phyloP scores from a whole-genome alignment of 768 basidiomycete species.

The Agaricus bisporus region DNA sequence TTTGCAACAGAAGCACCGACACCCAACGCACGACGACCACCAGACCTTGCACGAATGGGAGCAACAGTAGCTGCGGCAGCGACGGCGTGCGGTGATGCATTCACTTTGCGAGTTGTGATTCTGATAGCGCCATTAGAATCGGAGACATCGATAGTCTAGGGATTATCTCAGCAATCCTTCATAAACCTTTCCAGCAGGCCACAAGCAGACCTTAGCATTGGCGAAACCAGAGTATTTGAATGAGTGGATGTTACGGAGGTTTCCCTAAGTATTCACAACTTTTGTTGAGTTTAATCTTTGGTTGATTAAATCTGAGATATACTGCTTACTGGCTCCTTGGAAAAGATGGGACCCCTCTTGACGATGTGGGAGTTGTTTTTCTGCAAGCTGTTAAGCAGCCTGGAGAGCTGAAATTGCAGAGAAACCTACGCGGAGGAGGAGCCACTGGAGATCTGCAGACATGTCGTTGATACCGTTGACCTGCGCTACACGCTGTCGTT shows the following conservation, averaged over 20 bases:
- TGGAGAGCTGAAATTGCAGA: background rate
- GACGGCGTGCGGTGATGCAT: constrained; percentile 48
- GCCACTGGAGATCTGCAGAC: constrained; percentile 92
- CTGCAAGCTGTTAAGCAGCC: constrained; percentile 28
- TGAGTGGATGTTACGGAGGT: constrained; percentile 85
- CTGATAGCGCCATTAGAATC: constrained; percentile 51
- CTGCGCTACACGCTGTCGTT: background rate
- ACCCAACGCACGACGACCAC: constrained; percentile 64
- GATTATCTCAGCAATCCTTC: constrained; percentile 1
- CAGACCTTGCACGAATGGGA: constrained; percentile 61
- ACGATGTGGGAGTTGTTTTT: constrained; percentile 83
- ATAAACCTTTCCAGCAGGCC: background rate
- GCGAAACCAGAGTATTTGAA: constrained; percentile 87
- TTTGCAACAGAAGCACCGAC: constrained; percentile 52
- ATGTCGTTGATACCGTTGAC: constrained; percentile 36
- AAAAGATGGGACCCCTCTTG: constrained; percentile 79
- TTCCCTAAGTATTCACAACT: constrained; percentile 48
- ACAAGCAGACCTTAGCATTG: constrained; percentile 62
- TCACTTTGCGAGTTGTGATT: constrained; percentile 61
- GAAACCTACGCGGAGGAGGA: constrained; percentile 74
- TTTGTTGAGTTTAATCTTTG: constrained; percentile 2
- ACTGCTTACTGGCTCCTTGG: constrained; percentile 70
- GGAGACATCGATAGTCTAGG: constrained; percentile 60
- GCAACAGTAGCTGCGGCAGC: constrained; percentile 39
- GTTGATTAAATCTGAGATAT: background rate